phyloP scores from a whole-genome alignment of 2,329 filamentous ascomycete species.

The Penicillium sp. region DNA sequence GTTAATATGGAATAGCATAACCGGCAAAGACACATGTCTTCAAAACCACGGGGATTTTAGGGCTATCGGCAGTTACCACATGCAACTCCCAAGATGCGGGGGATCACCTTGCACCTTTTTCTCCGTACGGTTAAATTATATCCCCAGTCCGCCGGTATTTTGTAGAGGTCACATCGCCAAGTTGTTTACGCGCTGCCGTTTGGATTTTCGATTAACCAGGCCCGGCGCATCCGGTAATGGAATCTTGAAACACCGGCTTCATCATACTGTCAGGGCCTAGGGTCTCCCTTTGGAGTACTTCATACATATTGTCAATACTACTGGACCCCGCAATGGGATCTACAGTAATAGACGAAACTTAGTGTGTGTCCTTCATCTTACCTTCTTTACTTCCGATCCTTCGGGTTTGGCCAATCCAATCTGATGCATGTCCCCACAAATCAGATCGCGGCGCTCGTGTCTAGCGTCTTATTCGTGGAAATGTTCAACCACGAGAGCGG shows the following conservation, averaged over 20 bases:
- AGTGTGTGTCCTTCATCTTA: constrained; percentile 8
- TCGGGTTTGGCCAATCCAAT: constrained; percentile 6
- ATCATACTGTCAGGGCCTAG: background rate
- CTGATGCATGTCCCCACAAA: background rate
- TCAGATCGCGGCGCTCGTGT: background rate
- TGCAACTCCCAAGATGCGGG: background rate
- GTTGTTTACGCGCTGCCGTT: background rate
- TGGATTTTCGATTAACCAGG: background rate
- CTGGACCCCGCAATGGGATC: constrained; percentile 1
- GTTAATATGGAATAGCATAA: background rate
- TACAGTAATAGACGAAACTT: constrained; percentile 4
- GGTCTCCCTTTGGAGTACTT: background rate
- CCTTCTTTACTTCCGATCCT: constrained; percentile 1
- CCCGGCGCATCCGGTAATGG: background rate
- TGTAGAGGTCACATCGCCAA: background rate
- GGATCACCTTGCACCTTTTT: background rate
- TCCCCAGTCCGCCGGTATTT: background rate
- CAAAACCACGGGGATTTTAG: background rate
- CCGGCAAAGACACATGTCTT: background rate
- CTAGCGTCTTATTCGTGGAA: background rate
- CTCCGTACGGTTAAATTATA: background rate
- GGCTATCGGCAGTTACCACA: background rate
- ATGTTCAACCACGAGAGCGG: too few relatives aligned
- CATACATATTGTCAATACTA: background rate
- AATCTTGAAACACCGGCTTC: background rate